Evolutionary conservation across 371 early-diverging fungal species (phyloP).

Genomic region (Circinella umbellata): DNA sequence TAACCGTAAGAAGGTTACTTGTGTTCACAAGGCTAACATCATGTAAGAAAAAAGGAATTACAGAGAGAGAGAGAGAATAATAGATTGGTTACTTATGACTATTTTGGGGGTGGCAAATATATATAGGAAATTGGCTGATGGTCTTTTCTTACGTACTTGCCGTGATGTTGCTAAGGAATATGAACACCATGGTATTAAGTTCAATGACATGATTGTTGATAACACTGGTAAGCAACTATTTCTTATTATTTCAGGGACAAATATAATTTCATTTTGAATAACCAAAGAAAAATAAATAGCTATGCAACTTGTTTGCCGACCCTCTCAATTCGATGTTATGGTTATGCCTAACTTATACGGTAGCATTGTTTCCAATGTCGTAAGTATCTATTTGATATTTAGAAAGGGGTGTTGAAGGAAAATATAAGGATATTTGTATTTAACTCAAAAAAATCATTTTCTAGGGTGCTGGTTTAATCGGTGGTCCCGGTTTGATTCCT

Average conservation of each 20-base stretch:
- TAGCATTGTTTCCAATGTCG: slow-evolving; percentile 94
- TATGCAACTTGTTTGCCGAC: slow-evolving; percentile 97
- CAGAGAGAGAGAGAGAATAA: not conserved
- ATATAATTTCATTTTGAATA: too few species aligned
- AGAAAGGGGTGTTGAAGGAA: not conserved
- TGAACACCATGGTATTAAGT: slow-evolving; percentile 82
- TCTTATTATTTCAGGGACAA: not conserved
- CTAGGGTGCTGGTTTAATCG: slow-evolving; percentile 90
- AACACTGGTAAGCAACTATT: slow-evolving; percentile 57
- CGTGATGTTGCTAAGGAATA: slow-evolving; percentile 94
- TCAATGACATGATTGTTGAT: slow-evolving; percentile 98
- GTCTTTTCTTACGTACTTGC: slow-evolving; percentile 94
- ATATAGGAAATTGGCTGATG: slow-evolving; percentile 92
- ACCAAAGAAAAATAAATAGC: slow-evolving; percentile 27
- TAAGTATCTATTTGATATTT: slow-evolving; percentile 18
- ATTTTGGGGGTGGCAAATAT: not conserved
- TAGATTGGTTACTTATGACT: not conserved
- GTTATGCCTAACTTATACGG: slow-evolving; percentile 98
- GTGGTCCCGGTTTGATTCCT: slow-evolving; percentile 94
- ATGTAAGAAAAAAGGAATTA: slow-evolving; percentile 63
- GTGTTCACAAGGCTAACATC: slow-evolving; percentile 99
- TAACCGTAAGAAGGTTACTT: slow-evolving; percentile 95
- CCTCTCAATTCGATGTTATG: slow-evolving; percentile 97
- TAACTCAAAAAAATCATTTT: too few species aligned
- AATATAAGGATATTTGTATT: too few species aligned